These are phyloP conservation scores for Neurospora terricola DNA, from an alignment of 495 filamentous ascomycete genomes.

Conservation along the genomic window DNA sequence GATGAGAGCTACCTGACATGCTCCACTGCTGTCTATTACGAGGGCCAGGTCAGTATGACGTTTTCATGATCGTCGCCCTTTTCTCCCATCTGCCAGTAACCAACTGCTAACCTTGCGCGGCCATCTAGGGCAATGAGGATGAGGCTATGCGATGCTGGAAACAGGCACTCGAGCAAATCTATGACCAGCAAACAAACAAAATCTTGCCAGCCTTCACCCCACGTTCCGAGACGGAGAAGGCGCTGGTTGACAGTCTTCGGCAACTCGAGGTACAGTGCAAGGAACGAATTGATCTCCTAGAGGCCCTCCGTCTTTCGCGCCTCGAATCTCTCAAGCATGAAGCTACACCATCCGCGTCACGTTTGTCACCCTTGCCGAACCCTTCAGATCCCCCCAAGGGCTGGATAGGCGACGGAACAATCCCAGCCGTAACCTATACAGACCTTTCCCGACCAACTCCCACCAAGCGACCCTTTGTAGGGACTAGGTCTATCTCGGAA, in stretches of 20 bases:
- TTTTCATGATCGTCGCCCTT: neutral
- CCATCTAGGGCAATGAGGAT: conserved; percentile 69
- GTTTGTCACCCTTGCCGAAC: neutral
- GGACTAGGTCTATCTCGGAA: conserved; percentile 44
- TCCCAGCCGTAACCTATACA: conserved; percentile 67
- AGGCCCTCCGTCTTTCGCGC: conserved; percentile 68
- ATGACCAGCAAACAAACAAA: conserved; percentile 73
- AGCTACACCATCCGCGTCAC: neutral
- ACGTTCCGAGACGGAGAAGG: conserved; percentile 74
- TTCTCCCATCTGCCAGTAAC: neutral
- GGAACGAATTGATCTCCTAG: conserved; percentile 81
- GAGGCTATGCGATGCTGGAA: conserved; percentile 92
- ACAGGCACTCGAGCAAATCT: conserved; percentile 81
- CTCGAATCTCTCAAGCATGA: conserved; percentile 41
- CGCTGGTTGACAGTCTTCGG: conserved; percentile 68
- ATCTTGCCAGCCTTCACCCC: conserved; percentile 59
- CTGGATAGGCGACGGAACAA: conserved; percentile 70
- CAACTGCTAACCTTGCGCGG: conserved; percentile 6
- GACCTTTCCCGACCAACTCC: conserved; percentile 65
- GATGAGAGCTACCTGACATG: conserved; percentile 91
- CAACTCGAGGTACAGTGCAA: conserved; percentile 87
- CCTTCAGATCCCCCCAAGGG: conserved; percentile 20
- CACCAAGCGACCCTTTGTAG: conserved; percentile 46
- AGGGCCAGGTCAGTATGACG: conserved; percentile 59
- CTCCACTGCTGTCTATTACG: conserved; percentile 92